A percentile compares a stretch with the other conserved stretches of the same genome.
These are phyloP conservation scores for Caryopteris hybrid DNA, from an alignment of 305 asterid species.

Conservation along the genomic window DNA sequence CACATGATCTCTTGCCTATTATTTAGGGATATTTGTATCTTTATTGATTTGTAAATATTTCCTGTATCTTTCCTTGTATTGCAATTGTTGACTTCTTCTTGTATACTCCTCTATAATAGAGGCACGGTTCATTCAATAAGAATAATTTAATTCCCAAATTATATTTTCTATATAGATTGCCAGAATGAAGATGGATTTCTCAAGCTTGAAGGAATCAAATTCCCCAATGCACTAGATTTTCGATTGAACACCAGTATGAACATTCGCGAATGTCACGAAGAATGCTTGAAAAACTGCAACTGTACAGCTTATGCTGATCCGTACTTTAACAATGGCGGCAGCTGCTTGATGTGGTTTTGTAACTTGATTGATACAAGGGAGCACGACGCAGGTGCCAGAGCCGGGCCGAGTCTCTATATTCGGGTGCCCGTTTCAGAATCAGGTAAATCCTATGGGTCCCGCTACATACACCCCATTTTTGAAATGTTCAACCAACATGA, in stretches of 20 bases:
- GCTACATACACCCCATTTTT: too few relatives aligned
- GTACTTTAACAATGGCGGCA: background rate
- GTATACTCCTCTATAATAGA: too few relatives aligned
- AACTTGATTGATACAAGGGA: conserved; percentile 12
- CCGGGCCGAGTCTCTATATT: background rate
- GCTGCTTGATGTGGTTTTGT: conserved; percentile 22
- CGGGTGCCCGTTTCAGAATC: conserved; percentile 13
- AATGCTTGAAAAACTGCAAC: conserved; percentile 15
- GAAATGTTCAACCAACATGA: too few relatives aligned
- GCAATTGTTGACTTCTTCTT: too few relatives aligned
- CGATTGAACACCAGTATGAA: background rate
- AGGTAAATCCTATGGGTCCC: too few relatives aligned
- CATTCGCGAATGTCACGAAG: background rate
- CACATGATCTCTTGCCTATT: too few relatives aligned
- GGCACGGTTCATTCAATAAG: too few relatives aligned
- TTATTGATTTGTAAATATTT: too few relatives aligned
- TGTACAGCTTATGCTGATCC: conserved; percentile 16
- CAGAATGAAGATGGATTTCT: conserved; percentile 1
- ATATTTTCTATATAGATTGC: too few relatives aligned
- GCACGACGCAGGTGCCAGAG: background rate
- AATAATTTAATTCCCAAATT: too few relatives aligned
- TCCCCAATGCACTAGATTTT: background rate
- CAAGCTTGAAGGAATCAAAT: conserved; percentile 6
- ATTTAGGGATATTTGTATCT: too few relatives aligned
- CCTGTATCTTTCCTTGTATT: too few relatives aligned